These are phyloP conservation scores for Cladosporium austrohemisphaericum DNA, from an alignment of 2,329 filamentous ascomycete genomes.

Conservation along the genomic window DNA sequence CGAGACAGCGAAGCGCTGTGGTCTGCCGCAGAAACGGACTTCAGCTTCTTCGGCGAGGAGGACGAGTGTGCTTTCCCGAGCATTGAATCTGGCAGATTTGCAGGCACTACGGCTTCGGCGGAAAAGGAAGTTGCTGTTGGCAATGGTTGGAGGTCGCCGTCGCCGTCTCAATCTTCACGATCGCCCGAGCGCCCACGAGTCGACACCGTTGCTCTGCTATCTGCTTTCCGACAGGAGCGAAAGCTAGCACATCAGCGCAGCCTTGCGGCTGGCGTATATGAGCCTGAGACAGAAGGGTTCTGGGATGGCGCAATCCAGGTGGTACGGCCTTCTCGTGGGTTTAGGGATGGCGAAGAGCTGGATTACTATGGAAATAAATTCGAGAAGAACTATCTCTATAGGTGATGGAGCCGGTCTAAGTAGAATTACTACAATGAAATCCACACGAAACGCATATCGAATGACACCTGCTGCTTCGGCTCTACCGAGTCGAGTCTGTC, in stretches of 20 bases:
- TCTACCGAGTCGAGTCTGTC: no score
- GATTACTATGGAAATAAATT: slow-evolving; percentile 35
- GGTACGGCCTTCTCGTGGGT: slow-evolving; percentile 38
- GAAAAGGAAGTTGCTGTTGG: slow-evolving; percentile 27
- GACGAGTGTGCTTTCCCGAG: slow-evolving; percentile 41
- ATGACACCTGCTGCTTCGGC: no score
- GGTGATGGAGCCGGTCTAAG: slow-evolving; percentile 18
- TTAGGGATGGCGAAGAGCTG: slow-evolving; percentile 30
- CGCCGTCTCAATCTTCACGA: background rate
- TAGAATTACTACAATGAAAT: no score
- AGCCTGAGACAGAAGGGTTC: slow-evolving; percentile 50
- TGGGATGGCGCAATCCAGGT: slow-evolving; percentile 59
- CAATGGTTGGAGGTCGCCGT: background rate
- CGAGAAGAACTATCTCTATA: slow-evolving; percentile 28
- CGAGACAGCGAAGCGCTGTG: slow-evolving; percentile 57
- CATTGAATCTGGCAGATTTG: slow-evolving; percentile 23
- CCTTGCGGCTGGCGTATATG: slow-evolving; percentile 31
- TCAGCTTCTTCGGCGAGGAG: slow-evolving; percentile 58
- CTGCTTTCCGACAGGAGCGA: slow-evolving; percentile 51
- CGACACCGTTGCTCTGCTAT: slow-evolving; percentile 54
- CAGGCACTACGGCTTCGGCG: slow-evolving; percentile 13
- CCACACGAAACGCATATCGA: no score
- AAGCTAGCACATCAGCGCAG: slow-evolving; percentile 47
- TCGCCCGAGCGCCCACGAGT: slow-evolving; percentile 20
- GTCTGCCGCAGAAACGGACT: slow-evolving; percentile 57